A percentile compares a stretch with the other conserved stretches of the same genome.
These are phyloP conservation scores for Phyllosticta citrichinensis DNA, from an alignment of 2,329 filamentous ascomycete species.

Conservation along the genomic window DNA sequence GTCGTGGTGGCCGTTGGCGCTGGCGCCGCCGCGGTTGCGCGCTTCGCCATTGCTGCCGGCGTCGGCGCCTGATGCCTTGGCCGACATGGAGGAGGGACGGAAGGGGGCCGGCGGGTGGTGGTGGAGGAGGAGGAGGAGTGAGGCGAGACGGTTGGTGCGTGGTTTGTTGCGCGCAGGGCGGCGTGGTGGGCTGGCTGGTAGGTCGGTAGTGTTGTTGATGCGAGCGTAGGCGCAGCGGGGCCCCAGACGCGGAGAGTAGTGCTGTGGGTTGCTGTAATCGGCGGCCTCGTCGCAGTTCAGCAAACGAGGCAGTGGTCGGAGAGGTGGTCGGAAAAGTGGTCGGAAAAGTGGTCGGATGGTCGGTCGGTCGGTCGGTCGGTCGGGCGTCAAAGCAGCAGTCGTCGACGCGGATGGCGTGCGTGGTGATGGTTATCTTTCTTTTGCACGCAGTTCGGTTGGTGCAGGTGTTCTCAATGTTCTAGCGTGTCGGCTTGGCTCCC, in stretches of 20 bases:
- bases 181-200: not conserved
- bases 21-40: constrained; percentile 37
- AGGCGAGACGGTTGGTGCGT: not conserved
- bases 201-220: not conserved
- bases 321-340: too few species aligned
- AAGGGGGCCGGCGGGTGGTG: not conserved
- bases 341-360: too few species aligned
- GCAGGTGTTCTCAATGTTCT: too few species aligned
- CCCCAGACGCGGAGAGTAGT: not conserved
- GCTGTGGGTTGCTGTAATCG: not conserved
- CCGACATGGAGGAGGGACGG: constrained; percentile 25
- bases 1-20: constrained; percentile 49
- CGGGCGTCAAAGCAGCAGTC: too few species aligned
- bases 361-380: too few species aligned
- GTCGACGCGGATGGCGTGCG: too few species aligned
- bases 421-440: too few species aligned
- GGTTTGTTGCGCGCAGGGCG: not conserved
- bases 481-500: too few species aligned
- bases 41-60: constrained; percentile 25
- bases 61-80: constrained; percentile 35
- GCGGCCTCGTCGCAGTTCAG: too few species aligned
- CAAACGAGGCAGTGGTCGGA: too few species aligned
- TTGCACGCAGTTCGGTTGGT: too few species aligned
- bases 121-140: not conserved
- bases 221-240: not conserved